phyloP scores from a whole-genome alignment of 2,329 filamentous ascomycete genomes.

The Dactylellina cionopaga region DNA sequence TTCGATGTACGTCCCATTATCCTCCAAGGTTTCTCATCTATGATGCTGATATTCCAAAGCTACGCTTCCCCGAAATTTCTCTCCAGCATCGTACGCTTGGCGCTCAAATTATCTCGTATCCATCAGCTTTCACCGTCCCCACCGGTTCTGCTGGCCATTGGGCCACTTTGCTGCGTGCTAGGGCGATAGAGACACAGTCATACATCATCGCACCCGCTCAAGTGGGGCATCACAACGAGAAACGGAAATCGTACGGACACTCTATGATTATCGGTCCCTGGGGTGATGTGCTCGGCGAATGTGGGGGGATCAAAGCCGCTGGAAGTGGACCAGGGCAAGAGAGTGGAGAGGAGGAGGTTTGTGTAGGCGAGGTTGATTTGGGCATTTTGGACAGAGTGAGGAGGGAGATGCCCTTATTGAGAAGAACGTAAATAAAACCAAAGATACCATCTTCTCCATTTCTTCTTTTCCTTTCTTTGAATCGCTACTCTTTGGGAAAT shows the following conservation, averaged over 20 bases:
- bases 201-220: conserved; percentile 90
- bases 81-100: conserved; percentile 72
- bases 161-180: conserved; percentile 78
- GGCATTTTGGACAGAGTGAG: conserved; percentile 65
- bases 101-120: conserved; percentile 83
- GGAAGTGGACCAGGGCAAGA: conserved; percentile 28
- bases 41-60: conserved; percentile 60
- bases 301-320: conserved; percentile 64
- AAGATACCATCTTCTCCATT: background rate
- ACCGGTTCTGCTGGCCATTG: conserved; percentile 83
- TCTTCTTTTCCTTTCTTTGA: no score
- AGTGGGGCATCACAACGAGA: conserved; percentile 77
- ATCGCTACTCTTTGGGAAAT: no score
- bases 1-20: background rate
- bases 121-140: conserved; percentile 86
- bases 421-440: conserved; percentile 62
- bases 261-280: conserved; percentile 87
- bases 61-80: conserved; percentile 81
- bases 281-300: conserved; percentile 77
- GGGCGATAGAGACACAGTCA: conserved; percentile 89
- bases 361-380: conserved; percentile 68
- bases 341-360: conserved; percentile 64
- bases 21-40: background rate
- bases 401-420: conserved; percentile 68
- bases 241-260: conserved; percentile 83